Conservation (phyloP, 495 filamentous ascomycete species). For the Cairneyella variabilis region DNA sequence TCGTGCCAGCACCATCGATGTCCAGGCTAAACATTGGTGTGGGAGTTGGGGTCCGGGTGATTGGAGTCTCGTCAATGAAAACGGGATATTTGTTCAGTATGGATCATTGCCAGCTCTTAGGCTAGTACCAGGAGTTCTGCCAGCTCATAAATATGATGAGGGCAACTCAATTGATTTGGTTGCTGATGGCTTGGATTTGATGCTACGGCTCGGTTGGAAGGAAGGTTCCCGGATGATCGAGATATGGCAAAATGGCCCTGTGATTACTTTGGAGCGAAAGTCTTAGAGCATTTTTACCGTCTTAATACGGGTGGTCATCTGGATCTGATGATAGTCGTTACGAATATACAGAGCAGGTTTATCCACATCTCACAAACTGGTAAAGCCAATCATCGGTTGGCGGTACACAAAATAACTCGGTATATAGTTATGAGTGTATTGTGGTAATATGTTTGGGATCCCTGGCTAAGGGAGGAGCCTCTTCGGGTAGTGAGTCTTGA, state of each 20-base stretch:
- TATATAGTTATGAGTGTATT: too few species aligned
- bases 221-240: not conserved
- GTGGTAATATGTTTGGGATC: too few species aligned
- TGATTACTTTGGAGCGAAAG: not conserved
- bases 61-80: not conserved
- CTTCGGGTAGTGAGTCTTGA: too few species aligned
- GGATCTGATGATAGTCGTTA: too few species aligned
- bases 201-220: conserved; percentile 4
- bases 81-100: not conserved
- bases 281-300: not conserved
- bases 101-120: not conserved
- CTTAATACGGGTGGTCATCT: not conserved
- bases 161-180: conserved; percentile 11
- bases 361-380: too few species aligned
- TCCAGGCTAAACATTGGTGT: not conserved
- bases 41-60: not conserved
- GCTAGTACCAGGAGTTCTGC: not conserved
- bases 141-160: not conserved
- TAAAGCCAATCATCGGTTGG: too few species aligned
- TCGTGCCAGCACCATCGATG: not conserved
- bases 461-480: too few species aligned
- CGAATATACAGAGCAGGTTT: too few species aligned
- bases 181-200: conserved; percentile 5
- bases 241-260: conserved; percentile 1
- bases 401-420: too few species aligned